phyloP scores from a whole-genome alignment of 2,329 filamentous ascomycete species.

The Cercospora zeina region DNA sequence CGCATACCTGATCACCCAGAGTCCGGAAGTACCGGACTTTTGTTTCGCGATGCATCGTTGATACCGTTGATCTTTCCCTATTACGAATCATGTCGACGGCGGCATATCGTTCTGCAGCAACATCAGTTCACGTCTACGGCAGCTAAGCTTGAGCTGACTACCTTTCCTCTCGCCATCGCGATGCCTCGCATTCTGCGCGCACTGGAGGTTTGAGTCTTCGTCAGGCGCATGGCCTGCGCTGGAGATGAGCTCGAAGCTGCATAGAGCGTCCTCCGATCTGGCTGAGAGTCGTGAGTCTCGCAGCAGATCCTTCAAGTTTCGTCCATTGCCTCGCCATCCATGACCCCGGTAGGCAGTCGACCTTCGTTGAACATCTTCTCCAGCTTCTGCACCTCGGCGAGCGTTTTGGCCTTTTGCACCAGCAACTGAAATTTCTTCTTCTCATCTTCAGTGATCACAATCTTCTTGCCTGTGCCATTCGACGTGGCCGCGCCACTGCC shows the following conservation, averaged over 20 bases:
- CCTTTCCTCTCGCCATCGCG: neutral
- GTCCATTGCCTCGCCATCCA: constrained; percentile 38
- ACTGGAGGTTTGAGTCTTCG: neutral
- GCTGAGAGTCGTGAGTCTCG: neutral
- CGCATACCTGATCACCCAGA: neutral
- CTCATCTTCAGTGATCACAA: constrained; percentile 76
- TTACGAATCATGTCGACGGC: neutral
- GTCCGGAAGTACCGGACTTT: neutral
- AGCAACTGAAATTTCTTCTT: constrained; percentile 79
- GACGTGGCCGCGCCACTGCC: constrained; percentile 56
- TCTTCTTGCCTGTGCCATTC: constrained; percentile 41
- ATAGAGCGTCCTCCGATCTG: neutral
- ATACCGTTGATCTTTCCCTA: neutral
- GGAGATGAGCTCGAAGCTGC: neutral
- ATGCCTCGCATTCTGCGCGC: neutral
- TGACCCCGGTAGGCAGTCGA: constrained; percentile 61
- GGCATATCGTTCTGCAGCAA: constrained; percentile 2
- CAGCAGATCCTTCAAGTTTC: constrained; percentile 34
- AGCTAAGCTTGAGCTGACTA: constrained; percentile 14
- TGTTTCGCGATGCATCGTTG: constrained; percentile 1
- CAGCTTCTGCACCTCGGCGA: constrained; percentile 84
- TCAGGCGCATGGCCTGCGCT: neutral
- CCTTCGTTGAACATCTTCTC: constrained; percentile 94
- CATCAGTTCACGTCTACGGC: constrained; percentile 12
- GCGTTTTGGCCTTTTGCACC: constrained; percentile 82